Conservation (phyloP, 2,329 filamentous ascomycete species). For the Cercospora zeina region DNA sequence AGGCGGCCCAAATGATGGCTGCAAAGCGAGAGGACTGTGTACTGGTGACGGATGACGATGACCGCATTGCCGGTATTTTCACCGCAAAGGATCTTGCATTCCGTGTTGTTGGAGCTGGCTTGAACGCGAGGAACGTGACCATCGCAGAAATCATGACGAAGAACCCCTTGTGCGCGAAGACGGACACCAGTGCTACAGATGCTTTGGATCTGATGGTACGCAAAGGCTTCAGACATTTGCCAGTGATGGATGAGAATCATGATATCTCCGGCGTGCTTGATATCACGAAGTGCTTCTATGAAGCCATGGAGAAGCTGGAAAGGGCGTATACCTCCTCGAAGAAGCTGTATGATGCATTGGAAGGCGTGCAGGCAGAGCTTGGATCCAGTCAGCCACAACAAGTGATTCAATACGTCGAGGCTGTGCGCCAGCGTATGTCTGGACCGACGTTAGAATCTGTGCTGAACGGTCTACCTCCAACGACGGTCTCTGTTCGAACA, state of each 20-base stretch:
- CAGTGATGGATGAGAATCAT: conserved; percentile 99
- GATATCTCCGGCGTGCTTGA: conserved; percentile 97
- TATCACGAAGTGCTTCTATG: conserved; percentile 99
- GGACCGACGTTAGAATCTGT: conserved; percentile 95
- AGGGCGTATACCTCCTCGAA: conserved; percentile 96
- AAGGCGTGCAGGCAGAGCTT: conserved; percentile 95
- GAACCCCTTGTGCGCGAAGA: conserved; percentile 95
- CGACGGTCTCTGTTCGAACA: conserved; percentile 91
- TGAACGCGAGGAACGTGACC: conserved; percentile 84
- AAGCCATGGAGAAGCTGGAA: conserved; percentile 99
- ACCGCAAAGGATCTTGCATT: conserved; percentile 98
- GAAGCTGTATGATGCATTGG: conserved; percentile 94
- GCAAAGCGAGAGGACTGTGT: conserved; percentile 98
- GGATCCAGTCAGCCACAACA: conserved; percentile 95
- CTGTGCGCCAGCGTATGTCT: conserved; percentile 93
- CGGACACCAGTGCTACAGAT: conserved; percentile 96
- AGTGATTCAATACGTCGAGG: conserved; percentile 98
- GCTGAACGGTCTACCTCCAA: conserved; percentile 84
- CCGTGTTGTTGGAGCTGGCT: conserved; percentile 85
- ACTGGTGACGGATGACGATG: conserved; percentile 94
- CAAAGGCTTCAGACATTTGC: conserved; percentile 95
- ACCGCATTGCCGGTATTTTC: conserved; percentile 97
- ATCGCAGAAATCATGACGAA: conserved; percentile 99
- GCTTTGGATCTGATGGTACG: conserved; percentile 96
- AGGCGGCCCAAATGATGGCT: conserved; percentile 97